Evolutionary conservation across 331 rosid genomes (phyloP).

Genomic region (Arachis monticola): DNA sequence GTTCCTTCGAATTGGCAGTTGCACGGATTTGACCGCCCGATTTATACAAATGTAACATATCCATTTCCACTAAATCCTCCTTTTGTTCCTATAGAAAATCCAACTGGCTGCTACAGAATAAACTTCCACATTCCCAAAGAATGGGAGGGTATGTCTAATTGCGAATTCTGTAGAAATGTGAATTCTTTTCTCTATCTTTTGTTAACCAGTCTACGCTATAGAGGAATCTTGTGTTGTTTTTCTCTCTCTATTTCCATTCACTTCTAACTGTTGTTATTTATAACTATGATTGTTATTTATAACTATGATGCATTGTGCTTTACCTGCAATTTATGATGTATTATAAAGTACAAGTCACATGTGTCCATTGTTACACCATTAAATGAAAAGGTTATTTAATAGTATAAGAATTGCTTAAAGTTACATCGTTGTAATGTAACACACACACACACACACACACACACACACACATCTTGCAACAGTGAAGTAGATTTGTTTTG

Average conservation of each 20-base stretch:
- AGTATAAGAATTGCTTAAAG: too few relatives aligned
- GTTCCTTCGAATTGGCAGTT: constrained; percentile 99
- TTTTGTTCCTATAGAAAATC: constrained; percentile 67
- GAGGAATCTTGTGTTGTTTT: background rate
- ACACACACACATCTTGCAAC: background rate
- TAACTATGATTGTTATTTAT: background rate
- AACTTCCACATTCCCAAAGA: constrained; percentile 74
- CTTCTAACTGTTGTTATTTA: background rate
- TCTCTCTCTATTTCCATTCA: constrained; percentile 8
- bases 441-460: too few relatives aligned
- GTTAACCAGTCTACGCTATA: constrained; percentile 15
- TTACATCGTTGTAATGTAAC: too few relatives aligned
- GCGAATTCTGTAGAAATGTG: too few relatives aligned
- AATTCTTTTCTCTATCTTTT: background rate
- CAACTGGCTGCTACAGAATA: constrained; percentile 93
- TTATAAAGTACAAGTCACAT: background rate
- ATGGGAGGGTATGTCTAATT: constrained; percentile 73
- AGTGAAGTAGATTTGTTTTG: background rate
- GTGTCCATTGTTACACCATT: too few relatives aligned
- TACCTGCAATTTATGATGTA: constrained; percentile 10
- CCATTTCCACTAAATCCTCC: constrained; percentile 96
- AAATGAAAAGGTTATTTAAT: too few relatives aligned
- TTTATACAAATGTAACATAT: constrained; percentile 74
- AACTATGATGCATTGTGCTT: constrained; percentile 3
- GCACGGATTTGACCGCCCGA: constrained; percentile 91